Evolutionary conservation across 495 filamentous ascomycete genomes (phyloP).

Genomic region (Aspergillus taichungensis): DNA sequence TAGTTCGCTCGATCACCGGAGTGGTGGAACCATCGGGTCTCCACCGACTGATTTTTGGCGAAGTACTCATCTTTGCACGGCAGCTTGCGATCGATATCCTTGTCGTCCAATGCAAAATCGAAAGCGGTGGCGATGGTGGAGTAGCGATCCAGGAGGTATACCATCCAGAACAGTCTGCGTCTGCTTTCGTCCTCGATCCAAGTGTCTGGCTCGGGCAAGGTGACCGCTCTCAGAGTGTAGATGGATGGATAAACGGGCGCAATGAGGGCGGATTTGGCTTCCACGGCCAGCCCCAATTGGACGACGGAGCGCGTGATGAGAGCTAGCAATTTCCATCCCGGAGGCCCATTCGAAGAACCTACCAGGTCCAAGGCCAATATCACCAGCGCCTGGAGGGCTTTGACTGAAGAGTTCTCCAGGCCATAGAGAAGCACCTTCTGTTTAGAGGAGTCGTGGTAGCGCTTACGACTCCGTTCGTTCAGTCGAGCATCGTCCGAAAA

Average conservation of each 20-base stretch:
- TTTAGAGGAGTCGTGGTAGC: conserved; percentile 73
- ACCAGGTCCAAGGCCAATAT: conserved; percentile 73
- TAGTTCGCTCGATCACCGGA: conserved; percentile 49
- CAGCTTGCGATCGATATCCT: conserved; percentile 77
- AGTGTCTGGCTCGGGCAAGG: conserved; percentile 69
- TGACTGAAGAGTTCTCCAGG: conserved; percentile 80
- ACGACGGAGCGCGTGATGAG: conserved; percentile 79
- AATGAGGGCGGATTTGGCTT: conserved; percentile 64
- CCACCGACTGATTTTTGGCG: conserved; percentile 70
- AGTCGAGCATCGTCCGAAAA: conserved; percentile 68
- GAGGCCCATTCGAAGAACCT: conserved; percentile 73
- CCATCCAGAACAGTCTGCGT: conserved; percentile 83
- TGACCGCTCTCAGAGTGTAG: conserved; percentile 73
- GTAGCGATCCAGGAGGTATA: conserved; percentile 80
- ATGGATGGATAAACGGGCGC: conserved; percentile 72
- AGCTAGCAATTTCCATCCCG: conserved; percentile 82
- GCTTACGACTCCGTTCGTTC: conserved; percentile 57
- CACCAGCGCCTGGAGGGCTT: conserved; percentile 74
- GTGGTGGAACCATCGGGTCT: conserved; percentile 68
- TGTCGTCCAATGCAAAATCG: conserved; percentile 79
- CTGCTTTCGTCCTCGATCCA: conserved; percentile 85
- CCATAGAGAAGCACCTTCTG: conserved; percentile 78
- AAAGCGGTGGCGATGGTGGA: conserved; percentile 84
- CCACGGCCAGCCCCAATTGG: conserved; percentile 72
- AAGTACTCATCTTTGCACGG: conserved; percentile 85